These are phyloP conservation scores for Penicillium macrosclerotiorum DNA, from an alignment of 495 filamentous ascomycete genomes.

Conservation along the genomic window DNA sequence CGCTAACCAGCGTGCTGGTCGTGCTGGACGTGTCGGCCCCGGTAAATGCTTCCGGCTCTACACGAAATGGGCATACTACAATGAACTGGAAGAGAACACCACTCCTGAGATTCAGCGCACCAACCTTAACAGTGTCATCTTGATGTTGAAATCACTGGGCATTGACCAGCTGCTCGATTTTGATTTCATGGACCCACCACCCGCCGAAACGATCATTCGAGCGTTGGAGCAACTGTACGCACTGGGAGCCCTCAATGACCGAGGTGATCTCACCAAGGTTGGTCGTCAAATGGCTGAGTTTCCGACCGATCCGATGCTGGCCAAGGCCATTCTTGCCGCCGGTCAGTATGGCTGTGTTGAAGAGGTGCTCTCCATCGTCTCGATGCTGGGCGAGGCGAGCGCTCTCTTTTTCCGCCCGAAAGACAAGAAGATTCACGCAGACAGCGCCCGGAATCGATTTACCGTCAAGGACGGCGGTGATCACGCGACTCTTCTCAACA, in stretches of 20 bases:
- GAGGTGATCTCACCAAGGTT: constrained; percentile 85
- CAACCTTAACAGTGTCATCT: constrained; percentile 78
- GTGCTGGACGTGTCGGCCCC: constrained; percentile 88
- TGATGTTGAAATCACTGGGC: constrained; percentile 85
- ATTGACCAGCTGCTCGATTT: constrained; percentile 94
- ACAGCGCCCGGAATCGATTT: constrained; percentile 88
- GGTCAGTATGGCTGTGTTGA: constrained; percentile 87
- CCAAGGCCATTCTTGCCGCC: constrained; percentile 87
- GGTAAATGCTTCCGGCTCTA: constrained; percentile 96
- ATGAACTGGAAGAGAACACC: constrained; percentile 90
- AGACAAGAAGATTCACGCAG: constrained; percentile 95
- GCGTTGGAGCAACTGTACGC: constrained; percentile 92
- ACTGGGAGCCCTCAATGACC: constrained; percentile 83
- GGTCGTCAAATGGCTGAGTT: constrained; percentile 97
- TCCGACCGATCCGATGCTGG: constrained; percentile 90
- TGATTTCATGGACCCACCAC: constrained; percentile 95
- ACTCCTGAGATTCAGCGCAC: constrained; percentile 94
- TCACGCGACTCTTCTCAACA: constrained; percentile 85
- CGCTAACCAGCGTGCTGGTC: constrained; percentile 87
- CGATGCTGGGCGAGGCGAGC: constrained; percentile 87
- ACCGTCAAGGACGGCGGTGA: constrained; percentile 92
- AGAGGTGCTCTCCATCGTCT: constrained; percentile 90
- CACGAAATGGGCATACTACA: constrained; percentile 91
- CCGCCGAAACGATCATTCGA: constrained; percentile 85
- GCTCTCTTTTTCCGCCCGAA: constrained; percentile 94